Percentiles rank a stretch among this genome's conserved stretches.
Conservation (phyloP, 768 basidiomycete species). For the Xerocomus potaroensis region DNA sequence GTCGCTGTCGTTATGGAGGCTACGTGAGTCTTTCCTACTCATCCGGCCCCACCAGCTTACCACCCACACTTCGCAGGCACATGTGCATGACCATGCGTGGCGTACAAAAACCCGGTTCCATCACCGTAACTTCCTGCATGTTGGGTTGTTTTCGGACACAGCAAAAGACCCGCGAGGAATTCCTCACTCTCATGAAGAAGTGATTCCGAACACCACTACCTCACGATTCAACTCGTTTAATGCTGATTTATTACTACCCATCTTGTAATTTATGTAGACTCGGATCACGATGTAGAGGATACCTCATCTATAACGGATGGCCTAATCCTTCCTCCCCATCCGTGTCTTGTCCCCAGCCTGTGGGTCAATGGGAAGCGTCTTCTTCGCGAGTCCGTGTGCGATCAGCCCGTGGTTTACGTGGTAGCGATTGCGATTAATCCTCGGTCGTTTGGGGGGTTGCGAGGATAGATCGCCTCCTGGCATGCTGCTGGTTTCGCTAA, state of each 20-base stretch:
- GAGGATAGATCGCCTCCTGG: conserved; percentile 35
- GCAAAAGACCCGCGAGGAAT: conserved; percentile 97
- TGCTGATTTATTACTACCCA: conserved; percentile 23
- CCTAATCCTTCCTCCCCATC: conserved; percentile 51
- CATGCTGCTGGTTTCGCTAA: conserved; percentile 34
- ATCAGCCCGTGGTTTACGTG: conserved; percentile 35
- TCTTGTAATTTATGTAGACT: conserved; percentile 20
- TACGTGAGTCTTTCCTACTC: conserved; percentile 55
- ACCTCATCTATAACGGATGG: no score
- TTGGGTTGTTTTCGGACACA: conserved; percentile 97
- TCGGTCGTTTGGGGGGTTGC: conserved; percentile 56
- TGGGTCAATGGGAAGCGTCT: conserved; percentile 59
- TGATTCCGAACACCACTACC: conserved; percentile 5
- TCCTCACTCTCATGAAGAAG: conserved; percentile 77
- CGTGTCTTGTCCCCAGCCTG: conserved; percentile 55
- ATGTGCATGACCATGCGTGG: conserved; percentile 99
- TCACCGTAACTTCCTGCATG: conserved; percentile 97
- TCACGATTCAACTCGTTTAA: conserved; percentile 48
- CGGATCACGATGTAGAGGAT: no score
- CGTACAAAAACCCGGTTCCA: conserved; percentile 95
- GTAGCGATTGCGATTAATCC: conserved; percentile 54
- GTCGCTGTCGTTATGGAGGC: conserved; percentile 99
- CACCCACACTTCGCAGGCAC: conserved; percentile 75
- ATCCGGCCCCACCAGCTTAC: conserved; percentile 6
- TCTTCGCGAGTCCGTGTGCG: conserved; percentile 55